Evolutionary conservation across 2,329 filamentous ascomycete species (phyloP).

Genomic region (Pseudogymnoascus sp.): DNA sequence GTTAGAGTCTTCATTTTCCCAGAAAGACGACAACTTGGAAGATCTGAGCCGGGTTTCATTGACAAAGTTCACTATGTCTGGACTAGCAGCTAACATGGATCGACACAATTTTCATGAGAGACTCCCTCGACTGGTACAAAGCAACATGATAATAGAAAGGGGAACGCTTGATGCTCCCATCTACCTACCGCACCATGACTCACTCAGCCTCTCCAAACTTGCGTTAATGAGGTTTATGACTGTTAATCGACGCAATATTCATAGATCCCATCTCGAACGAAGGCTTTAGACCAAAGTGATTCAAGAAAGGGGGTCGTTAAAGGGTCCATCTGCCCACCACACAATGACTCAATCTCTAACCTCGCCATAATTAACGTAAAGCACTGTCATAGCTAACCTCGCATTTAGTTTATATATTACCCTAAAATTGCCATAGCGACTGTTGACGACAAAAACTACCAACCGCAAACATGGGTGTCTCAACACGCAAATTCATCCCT

Average conservation of each 20-base stretch:
- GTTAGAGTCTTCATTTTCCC: no score
- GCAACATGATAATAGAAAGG: no score
- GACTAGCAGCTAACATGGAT: no score
- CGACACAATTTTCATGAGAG: no score
- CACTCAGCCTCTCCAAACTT: background rate
- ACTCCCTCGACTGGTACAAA: background rate
- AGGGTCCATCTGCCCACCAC: background rate
- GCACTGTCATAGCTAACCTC: background rate
- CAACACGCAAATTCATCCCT: background rate
- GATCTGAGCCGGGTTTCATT: no score
- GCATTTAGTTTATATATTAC: background rate
- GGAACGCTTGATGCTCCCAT: background rate
- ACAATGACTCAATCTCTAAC: background rate
- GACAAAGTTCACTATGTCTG: no score
- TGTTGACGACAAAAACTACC: background rate
- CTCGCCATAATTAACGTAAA: background rate
- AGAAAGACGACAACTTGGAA: no score
- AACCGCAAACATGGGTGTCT: background rate
- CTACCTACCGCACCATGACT: background rate
- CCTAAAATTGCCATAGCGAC: background rate
- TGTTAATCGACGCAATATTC: background rate
- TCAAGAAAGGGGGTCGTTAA: background rate
- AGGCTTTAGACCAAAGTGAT: background rate
- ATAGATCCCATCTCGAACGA: background rate
- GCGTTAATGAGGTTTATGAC: background rate